A percentile compares a stretch with the other conserved stretches of the same genome.
Evolutionary conservation across 225 moss, liverwort and hornwort genomes (phyloP).

Genomic region (Physcomitrellopsis africana): DNA sequence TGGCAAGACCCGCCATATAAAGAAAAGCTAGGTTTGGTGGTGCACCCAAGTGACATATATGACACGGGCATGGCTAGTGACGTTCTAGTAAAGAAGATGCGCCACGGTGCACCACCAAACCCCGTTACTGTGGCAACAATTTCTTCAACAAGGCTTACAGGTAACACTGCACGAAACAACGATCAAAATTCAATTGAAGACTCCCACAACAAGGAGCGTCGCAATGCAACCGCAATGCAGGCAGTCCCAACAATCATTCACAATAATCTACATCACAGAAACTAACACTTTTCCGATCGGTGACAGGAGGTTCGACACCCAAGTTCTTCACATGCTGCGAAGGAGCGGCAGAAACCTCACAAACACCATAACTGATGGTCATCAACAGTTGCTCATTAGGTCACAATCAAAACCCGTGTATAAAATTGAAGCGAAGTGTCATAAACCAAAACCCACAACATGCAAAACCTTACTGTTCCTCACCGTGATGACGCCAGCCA

Average conservation of each 20-base stretch:
- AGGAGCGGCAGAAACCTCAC: not conserved
- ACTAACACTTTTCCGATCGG: not conserved
- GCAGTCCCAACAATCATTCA: not conserved
- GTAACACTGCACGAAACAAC: slow-evolving; percentile 4
- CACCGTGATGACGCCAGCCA: slow-evolving; percentile 45
- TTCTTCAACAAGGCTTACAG: slow-evolving; percentile 23
- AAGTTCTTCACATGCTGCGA: not conserved
- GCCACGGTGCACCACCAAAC: not conserved
- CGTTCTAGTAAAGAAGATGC: slow-evolving; percentile 1
- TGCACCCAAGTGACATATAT: not conserved
- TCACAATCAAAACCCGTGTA: not conserved
- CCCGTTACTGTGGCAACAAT: slow-evolving; percentile 5
- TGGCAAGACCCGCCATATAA: not conserved
- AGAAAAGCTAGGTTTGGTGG: too few species aligned
- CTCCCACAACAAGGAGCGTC: too few species aligned
- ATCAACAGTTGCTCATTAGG: not conserved
- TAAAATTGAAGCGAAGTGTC: not conserved
- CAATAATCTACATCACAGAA: not conserved
- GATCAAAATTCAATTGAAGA: too few species aligned
- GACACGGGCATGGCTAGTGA: not conserved
- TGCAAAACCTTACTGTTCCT: not conserved
- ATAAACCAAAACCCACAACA: not conserved
- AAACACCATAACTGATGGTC: not conserved
- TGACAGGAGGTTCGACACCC: not conserved
- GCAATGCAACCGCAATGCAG: not conserved